Evolutionary conservation across 1,139 yeast species (phyloP).

Genomic region (Saccharomyces hybrid): DNA sequence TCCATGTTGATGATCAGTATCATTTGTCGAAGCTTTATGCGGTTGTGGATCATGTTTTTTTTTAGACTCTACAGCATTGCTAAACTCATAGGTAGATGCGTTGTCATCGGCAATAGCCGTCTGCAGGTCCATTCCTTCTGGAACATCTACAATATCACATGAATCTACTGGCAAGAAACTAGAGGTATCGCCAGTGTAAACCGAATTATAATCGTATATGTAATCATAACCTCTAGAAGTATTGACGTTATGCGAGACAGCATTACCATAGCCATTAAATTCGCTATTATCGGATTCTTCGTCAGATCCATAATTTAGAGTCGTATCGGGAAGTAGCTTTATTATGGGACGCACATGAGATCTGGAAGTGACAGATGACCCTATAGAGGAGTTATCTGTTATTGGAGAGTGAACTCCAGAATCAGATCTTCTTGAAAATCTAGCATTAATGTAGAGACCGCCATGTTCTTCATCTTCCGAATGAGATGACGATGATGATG

Average conservation of each 20-base stretch:
- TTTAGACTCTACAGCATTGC: conserved; percentile 6
- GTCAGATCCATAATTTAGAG: conserved; percentile 70
- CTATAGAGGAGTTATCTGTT: conserved; percentile 31
- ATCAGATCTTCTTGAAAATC: conserved; percentile 26
- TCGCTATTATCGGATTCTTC: conserved; percentile 50
- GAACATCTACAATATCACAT: conserved; percentile 42
- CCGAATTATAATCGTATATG: conserved; percentile 82
- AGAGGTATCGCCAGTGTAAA: conserved; percentile 51
- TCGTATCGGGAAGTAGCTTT: conserved; percentile 72
- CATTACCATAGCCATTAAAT: conserved; percentile 40
- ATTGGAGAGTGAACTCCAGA: conserved; percentile 19
- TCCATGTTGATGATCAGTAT: neutral
- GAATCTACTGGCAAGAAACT: conserved; percentile 29
- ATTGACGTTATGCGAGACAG: conserved; percentile 69
- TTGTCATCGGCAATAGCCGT: conserved; percentile 25
- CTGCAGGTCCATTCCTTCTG: conserved; percentile 33
- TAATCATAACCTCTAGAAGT: conserved; percentile 75
- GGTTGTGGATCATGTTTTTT: neutral
- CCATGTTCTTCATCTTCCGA: conserved; percentile 32
- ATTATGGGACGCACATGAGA: conserved; percentile 44
- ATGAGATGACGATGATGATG: conserved; percentile 28
- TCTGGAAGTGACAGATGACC: conserved; percentile 24
- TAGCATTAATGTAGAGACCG: conserved; percentile 34
- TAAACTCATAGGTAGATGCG: conserved; percentile 11
- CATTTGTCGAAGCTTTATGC: neutral